Base-by-base conservation (phyloP, 2,329 filamentous ascomycete genomes). In the Basipetospora chlamydospora region DNA sequence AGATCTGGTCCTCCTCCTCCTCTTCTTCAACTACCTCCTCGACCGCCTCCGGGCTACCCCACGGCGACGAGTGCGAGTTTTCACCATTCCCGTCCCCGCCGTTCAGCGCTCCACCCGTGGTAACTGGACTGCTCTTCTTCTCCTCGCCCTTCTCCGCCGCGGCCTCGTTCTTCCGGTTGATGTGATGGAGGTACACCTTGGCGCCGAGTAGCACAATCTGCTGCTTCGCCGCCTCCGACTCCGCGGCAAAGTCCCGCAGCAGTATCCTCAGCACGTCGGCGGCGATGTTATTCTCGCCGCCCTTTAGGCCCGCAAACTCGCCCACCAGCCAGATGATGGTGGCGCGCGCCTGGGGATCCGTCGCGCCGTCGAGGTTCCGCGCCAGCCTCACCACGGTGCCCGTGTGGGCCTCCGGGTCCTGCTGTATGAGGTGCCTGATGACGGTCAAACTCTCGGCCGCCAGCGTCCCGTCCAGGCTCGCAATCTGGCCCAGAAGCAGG, bases 301-400 rank as follows among this genome's bases (percentile, higher is more conserved):
- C n/a, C 39, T 85, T 75, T 3, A 80, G 57, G 0, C 85, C 84
- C 0, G 88, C 76, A 48, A 92, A 96, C 56, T 98, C 90, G 31
- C 90, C 90, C 0, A 96, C 87, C 1, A 98, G 73, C 90, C 90
- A 98, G 47, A 98, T 81, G 43, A 98, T 95, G 34, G 84, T 94
- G 3, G 90, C 90, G 45, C 90, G 72, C 3, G 90, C 90, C 42
- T 86, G 80, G 1, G 90, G 77, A 42, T 90, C 87, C 0, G 81
- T 84, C 2, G 86, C 83, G 3, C 80, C 81, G 50, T 95, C 90
- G 2, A 98, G 71, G 42, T 94, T 87, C 57, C 86, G 90, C 5
- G 90, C 90, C 33, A 98, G 61, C 32, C 85, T 73, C 23, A 96
- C 74, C 1, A 96, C 86, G 0, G 90, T 98, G 28, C 78, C 80